Evolutionary conservation across 345 rosid species (phyloP).

Genomic region (Salix suchowensis): DNA sequence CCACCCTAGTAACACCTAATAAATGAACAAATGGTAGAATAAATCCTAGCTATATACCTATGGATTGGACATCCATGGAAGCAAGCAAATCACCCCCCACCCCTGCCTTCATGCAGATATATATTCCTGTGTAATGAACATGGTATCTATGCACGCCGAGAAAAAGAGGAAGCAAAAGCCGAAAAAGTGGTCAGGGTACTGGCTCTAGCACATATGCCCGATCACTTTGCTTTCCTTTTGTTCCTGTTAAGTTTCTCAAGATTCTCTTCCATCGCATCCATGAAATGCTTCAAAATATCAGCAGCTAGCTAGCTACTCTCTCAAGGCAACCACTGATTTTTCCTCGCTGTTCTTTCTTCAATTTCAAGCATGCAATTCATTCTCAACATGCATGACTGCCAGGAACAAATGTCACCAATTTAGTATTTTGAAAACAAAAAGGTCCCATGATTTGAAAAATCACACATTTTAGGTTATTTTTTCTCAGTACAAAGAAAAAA

Average conservation of each 20-base stretch:
- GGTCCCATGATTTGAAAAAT: background rate
- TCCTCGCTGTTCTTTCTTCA: background rate
- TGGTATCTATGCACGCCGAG: conserved; percentile 3
- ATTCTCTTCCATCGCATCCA: conserved; percentile 2
- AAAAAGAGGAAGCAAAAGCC: background rate
- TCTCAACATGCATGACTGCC: background rate
- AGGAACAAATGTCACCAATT: background rate
- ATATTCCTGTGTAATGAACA: background rate
- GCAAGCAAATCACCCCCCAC: background rate
- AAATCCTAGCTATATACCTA: conserved; percentile 11
- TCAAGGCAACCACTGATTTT: background rate
- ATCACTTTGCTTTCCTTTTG: conserved; percentile 8
- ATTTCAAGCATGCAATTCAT: background rate
- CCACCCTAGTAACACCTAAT: background rate
- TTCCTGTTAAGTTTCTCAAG: background rate
- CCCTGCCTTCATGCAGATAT: background rate
- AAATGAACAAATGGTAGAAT: conserved; percentile 17
- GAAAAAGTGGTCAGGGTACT: background rate
- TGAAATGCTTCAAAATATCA: background rate
- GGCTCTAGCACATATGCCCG: conserved; percentile 30
- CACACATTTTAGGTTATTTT: no score
- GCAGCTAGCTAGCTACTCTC: background rate
- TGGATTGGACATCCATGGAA: conserved; percentile 26
- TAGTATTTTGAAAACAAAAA: no score
- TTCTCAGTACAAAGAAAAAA: no score